Evolutionary conservation across 345 rosid genomes (phyloP), one percentile per base, ranked within the genome.

Genomic region (Sisymbrium irio): DNA sequence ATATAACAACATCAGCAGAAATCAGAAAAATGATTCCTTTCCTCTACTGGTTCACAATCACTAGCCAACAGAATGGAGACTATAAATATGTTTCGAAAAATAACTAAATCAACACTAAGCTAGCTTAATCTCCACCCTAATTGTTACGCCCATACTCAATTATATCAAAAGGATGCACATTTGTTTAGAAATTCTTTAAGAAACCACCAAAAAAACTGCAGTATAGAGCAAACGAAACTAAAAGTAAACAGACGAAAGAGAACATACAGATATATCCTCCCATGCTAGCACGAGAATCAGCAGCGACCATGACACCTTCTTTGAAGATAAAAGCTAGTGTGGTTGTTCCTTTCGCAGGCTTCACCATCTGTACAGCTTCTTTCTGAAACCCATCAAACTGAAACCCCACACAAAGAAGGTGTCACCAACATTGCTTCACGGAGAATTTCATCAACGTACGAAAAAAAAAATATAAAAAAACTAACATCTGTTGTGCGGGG

Each of bases 241-340:
- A 25, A 56, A 45, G 28, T 1, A 39, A 65, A 39, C 3, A 1
- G 20, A 28, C 7, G 22, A 40, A 20, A 35, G 78, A 19, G 67
- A 63, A 81, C 90, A 69, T 88, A 96, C 98, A 96, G 46, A 92
- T 90, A 78, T 92, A 96, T 76, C 97, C 98, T 77, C 99, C 99
- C 99, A 96, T 92, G 96, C 97, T 92, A 72, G 99, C 99, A 74
- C 98, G 85, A 64, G 99, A 92, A 85, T 96, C 99, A 76, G 98
- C 97, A 67, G 98, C 99, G 35, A 96, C 99, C 87, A 92, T 96
- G 30, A 96, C 96, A 35, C 97, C 99, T 36, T 86, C 96, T 80
- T 90, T 85, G 68, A 96, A 96, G 66, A 96, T 96, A 58, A 96
- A 96, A 62, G 99, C 99, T 9, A 96, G 92, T 0, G 99, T 96